Conservation (phyloP, 2,329 filamentous ascomycete species). For the Aureobasidium sp. region DNA sequence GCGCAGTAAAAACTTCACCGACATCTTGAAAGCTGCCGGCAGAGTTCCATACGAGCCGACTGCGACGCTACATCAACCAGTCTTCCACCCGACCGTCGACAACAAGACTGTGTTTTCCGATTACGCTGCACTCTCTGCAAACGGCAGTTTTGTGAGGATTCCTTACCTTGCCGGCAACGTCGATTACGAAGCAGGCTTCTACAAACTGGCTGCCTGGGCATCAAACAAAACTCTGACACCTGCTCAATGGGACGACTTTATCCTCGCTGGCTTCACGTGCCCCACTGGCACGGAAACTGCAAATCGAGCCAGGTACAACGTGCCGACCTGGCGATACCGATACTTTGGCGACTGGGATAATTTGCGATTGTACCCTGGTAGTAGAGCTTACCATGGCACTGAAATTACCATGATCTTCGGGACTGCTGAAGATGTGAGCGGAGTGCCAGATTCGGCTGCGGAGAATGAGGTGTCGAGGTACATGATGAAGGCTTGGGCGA, state of each 20-base stretch:
- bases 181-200: slow-evolving; percentile 44
- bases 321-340: slow-evolving; percentile 41
- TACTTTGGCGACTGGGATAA: slow-evolving; percentile 47
- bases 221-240: slow-evolving; percentile 35
- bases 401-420: slow-evolving; percentile 30
- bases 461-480: slow-evolving; percentile 21
- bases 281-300: slow-evolving; percentile 36
- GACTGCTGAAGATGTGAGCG: slow-evolving; percentile 24
- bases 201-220: slow-evolving; percentile 36
- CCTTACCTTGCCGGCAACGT: slow-evolving; percentile 41
- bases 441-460: slow-evolving; percentile 18
- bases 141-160: slow-evolving; percentile 31
- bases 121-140: slow-evolving; percentile 21
- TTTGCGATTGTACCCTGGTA: slow-evolving; percentile 39
- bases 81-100: slow-evolving; percentile 25
- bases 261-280: slow-evolving; percentile 28
- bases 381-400: slow-evolving; percentile 43
- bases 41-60: slow-evolving; percentile 20
- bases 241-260: slow-evolving; percentile 25
- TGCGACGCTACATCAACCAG: slow-evolving; percentile 25
- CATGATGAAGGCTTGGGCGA: slow-evolving; percentile 27
- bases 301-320: slow-evolving; percentile 29
- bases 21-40: slow-evolving; percentile 19
- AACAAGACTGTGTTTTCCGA: slow-evolving; percentile 24
- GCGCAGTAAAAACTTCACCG: slow-evolving; percentile 18